Evolutionary conservation across 2,329 filamentous ascomycete species (phyloP).

Genomic region (Bertia moriformis): DNA sequence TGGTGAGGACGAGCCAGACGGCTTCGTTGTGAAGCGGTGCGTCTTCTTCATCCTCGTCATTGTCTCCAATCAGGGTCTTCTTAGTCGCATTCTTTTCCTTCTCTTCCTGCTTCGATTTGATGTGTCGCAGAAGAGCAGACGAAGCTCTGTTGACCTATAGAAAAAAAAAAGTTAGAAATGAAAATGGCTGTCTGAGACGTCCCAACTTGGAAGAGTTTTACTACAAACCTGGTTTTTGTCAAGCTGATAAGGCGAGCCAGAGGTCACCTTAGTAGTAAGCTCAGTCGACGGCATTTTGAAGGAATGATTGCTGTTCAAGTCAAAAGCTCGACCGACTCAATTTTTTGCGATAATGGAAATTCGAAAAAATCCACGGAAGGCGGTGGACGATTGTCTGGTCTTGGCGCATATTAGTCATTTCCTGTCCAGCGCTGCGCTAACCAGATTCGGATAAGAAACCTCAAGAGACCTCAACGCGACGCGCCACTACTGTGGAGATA

Average conservation of each 20-base stretch:
- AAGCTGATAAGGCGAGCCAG: conserved; percentile 28
- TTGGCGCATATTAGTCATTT: too few species aligned
- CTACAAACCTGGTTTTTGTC: conserved; percentile 25
- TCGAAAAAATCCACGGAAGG: conserved; percentile 20
- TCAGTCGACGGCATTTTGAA: conserved; percentile 5
- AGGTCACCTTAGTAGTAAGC: conserved; percentile 21
- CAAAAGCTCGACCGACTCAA: conserved; percentile 8
- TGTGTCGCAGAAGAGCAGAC: conserved; percentile 40
- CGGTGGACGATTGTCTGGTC: conserved; percentile 14
- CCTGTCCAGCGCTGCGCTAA: too few species aligned
- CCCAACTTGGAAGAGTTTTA: too few species aligned
- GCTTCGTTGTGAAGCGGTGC: conserved; percentile 29
- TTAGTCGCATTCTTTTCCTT: conserved; percentile 31
- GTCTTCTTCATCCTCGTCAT: conserved; percentile 27
- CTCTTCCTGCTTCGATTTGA: conserved; percentile 30
- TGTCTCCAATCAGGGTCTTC: conserved; percentile 34
- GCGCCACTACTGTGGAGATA: too few species aligned
- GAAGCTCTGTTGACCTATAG: conserved; percentile 36
- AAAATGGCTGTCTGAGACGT: conserved; percentile 6
- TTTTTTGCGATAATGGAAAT: conserved; percentile 11
- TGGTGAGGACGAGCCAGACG: conserved; percentile 48
- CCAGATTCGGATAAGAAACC: too few species aligned
- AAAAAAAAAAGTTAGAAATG: conserved; percentile 19
- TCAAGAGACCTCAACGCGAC: too few species aligned
- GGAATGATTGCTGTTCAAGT: conserved; percentile 6